phyloP scores from a whole-genome alignment of 2,329 filamentous ascomycete species.

The Fusarium protoensiforme region DNA sequence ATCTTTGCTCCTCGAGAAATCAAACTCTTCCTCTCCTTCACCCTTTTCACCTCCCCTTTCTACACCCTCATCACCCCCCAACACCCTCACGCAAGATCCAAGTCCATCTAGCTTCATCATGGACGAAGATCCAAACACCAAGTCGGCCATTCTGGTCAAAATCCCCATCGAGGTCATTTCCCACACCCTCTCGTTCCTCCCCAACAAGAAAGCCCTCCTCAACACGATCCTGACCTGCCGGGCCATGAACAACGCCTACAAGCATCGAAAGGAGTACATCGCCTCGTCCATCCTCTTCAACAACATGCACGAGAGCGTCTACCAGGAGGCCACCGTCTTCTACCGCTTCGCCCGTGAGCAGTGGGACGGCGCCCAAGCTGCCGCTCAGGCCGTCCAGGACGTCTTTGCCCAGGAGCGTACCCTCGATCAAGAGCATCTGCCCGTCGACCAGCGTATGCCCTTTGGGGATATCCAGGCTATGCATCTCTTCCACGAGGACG shows the following conservation, averaged over 20 bases:
- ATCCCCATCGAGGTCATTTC: slow-evolving; percentile 6
- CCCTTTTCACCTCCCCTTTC: neutral
- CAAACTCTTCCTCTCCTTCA: neutral
- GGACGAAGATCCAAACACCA: neutral
- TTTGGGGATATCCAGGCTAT: neutral
- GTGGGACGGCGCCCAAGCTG: slow-evolving; percentile 5
- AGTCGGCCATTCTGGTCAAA: neutral
- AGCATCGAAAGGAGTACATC: neutral
- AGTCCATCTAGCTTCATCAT: neutral
- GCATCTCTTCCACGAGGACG: slow-evolving; percentile 8
- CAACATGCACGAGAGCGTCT: slow-evolving; percentile 18
- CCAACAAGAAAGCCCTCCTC: neutral
- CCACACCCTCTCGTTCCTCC: slow-evolving; percentile 4
- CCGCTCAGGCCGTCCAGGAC: neutral
- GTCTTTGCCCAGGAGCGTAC: neutral
- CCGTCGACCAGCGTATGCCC: neutral
- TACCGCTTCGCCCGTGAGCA: neutral
- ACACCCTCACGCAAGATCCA: neutral
- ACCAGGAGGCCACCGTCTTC: neutral
- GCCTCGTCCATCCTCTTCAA: slow-evolving; percentile 10
- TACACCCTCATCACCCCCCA: too few species aligned
- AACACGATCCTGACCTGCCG: neutral
- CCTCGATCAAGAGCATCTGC: neutral
- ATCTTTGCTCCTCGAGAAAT: neutral
- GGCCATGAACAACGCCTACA: slow-evolving; percentile 7